Evolutionary conservation across 148 eudicot species (phyloP).

Genomic region (Rhododendron simsii): DNA sequence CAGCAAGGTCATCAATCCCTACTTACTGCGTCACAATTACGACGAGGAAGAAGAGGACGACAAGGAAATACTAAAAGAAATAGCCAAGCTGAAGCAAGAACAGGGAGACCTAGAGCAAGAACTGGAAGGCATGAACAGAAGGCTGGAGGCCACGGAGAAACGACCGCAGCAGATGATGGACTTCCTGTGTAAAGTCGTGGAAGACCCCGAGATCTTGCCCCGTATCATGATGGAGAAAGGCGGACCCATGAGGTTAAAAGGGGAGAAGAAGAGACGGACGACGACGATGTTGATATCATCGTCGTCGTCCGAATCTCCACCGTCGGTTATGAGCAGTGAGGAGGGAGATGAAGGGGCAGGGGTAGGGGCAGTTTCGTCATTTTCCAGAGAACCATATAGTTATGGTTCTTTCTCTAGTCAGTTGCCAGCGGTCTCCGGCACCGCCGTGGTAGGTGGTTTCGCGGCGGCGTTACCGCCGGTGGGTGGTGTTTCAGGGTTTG

Average conservation of each 20-base stretch:
- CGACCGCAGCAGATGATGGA: conserved; percentile 86
- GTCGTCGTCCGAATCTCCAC: conserved; percentile 24
- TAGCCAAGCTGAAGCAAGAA: conserved; percentile 52
- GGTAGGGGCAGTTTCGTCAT: conserved; percentile 21
- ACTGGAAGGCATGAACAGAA: conserved; percentile 47
- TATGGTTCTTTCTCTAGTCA: background rate
- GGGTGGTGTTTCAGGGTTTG: conserved; percentile 9
- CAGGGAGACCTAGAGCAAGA: conserved; percentile 56
- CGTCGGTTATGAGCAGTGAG: conserved; percentile 16
- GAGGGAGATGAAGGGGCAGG: conserved; percentile 18
- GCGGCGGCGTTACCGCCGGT: background rate
- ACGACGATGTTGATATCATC: conserved; percentile 19
- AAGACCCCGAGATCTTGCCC: conserved; percentile 64
- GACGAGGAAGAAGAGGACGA: conserved; percentile 33
- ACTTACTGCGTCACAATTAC: background rate
- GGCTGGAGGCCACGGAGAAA: conserved; percentile 70
- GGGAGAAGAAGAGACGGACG: conserved; percentile 50
- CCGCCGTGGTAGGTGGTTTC: conserved; percentile 12
- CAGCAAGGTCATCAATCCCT: background rate
- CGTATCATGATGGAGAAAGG: conserved; percentile 47
- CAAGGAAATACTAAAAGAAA: conserved; percentile 41
- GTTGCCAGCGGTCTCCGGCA: background rate
- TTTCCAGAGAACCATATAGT: background rate
- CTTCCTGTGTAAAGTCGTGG: conserved; percentile 53
- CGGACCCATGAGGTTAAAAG: conserved; percentile 7